phyloP scores from a whole-genome alignment of 371 early-diverging fungal species.

The Rhizopus arrhizus region DNA sequence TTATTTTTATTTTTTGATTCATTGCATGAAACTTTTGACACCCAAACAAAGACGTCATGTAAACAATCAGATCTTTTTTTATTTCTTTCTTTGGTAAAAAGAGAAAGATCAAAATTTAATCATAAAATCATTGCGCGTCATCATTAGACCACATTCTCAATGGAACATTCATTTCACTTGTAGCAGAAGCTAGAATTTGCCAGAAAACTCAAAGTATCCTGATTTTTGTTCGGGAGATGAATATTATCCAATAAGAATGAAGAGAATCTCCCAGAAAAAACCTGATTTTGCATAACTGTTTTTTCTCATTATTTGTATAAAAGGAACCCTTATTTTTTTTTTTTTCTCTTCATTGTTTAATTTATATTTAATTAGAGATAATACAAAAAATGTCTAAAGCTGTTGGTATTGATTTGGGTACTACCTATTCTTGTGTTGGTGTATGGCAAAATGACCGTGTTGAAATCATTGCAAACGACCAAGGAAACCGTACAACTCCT shows the following conservation, averaged over 20 bases:
- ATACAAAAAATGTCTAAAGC: constrained; percentile 24
- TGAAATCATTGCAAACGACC: constrained; percentile 69
- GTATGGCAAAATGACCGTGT: constrained; percentile 90
- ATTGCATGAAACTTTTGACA: no score
- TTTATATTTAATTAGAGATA: constrained; percentile 1
- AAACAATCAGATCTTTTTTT: no score
- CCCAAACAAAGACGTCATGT: no score
- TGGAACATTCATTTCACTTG: background rate
- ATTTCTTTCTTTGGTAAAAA: no score
- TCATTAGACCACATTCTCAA: no score
- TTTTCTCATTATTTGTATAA: background rate
- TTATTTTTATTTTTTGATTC: no score
- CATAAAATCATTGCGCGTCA: no score
- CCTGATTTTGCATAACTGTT: background rate
- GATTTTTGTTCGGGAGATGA: constrained; percentile 26
- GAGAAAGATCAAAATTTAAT: no score
- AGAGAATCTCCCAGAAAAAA: constrained; percentile 18
- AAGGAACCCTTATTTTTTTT: background rate
- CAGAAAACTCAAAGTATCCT: constrained; percentile 73
- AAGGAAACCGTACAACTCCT: constrained; percentile 83
- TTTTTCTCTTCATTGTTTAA: constrained; percentile 11
- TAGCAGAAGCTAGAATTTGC: constrained; percentile 34
- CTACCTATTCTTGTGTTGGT: constrained; percentile 97
- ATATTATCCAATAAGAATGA: constrained; percentile 9
- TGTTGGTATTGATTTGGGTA: constrained; percentile 94